These are phyloP conservation scores for Russula ochroleuca DNA, from an alignment of 768 basidiomycete genomes.

Conservation along the genomic window DNA sequence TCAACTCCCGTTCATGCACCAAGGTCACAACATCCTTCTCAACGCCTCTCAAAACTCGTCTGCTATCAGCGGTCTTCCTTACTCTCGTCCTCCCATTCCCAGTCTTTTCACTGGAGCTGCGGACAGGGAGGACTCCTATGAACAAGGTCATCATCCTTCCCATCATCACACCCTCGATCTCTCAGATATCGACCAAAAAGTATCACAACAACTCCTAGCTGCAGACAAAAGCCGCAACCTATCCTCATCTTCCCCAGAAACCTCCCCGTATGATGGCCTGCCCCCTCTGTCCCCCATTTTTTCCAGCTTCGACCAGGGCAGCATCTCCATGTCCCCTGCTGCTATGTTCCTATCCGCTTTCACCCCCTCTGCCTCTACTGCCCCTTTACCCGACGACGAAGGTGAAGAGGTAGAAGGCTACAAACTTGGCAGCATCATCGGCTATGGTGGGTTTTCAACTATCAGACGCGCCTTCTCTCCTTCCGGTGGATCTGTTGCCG, in stretches of 20 bases:
- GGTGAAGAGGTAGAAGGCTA: slow-evolving; percentile 68
- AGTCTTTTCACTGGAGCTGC: neutral
- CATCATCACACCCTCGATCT: neutral
- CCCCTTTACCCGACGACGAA: slow-evolving; percentile 55
- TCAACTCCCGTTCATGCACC: slow-evolving; percentile 17
- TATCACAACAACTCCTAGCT: slow-evolving; percentile 21
- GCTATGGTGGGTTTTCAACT: slow-evolving; percentile 76
- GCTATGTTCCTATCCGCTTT: slow-evolving; percentile 71
- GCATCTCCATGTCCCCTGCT: slow-evolving; percentile 53
- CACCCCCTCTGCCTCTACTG: slow-evolving; percentile 38
- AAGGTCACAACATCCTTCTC: neutral
- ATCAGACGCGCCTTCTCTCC: slow-evolving; percentile 66
- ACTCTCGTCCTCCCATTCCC: slow-evolving; percentile 14
- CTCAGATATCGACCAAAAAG: slow-evolving; percentile 23
- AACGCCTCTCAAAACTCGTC: neutral
- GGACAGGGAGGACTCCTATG: slow-evolving; percentile 4
- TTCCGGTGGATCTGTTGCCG: slow-evolving; percentile 63
- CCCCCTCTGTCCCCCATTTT: slow-evolving; percentile 21
- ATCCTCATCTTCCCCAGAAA: slow-evolving; percentile 26
- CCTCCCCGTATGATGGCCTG: slow-evolving; percentile 5
- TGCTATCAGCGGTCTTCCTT: slow-evolving; percentile 1
- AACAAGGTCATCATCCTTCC: neutral
- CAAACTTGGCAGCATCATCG: slow-evolving; percentile 69
- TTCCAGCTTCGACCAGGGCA: slow-evolving; percentile 15
- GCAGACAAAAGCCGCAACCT: slow-evolving; percentile 4